Evolutionary conservation across 225 moss, liverwort and hornwort species (phyloP).

Genomic region (Pseudisothecium myosuroides): DNA sequence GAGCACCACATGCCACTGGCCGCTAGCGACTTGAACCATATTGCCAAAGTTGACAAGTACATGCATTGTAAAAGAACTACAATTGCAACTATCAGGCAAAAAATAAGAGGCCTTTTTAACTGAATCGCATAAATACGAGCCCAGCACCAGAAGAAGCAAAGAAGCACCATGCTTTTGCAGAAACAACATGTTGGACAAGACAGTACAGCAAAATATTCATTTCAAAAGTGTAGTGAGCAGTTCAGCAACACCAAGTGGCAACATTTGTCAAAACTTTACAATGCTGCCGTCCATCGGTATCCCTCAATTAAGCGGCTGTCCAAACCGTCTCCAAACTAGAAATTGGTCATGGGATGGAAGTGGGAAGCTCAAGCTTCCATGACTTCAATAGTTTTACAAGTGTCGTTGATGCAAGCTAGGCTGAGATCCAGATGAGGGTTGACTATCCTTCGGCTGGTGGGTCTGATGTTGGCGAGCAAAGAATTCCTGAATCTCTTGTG

Average conservation of each 20-base stretch:
- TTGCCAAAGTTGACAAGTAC: neutral
- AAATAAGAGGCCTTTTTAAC: neutral
- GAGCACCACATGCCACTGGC: neutral
- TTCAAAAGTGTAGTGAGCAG: neutral
- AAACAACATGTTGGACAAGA: neutral
- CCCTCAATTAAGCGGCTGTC: neutral
- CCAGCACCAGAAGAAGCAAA: neutral
- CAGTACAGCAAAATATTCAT: neutral
- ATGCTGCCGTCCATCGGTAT: neutral
- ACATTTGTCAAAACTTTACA: neutral
- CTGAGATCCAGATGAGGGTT: conserved; percentile 11
- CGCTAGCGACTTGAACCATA: neutral
- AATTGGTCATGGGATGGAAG: neutral
- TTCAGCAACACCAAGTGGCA: neutral
- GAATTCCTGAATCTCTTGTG: conserved; percentile 55
- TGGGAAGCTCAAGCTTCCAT: neutral
- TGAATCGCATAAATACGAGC: neutral
- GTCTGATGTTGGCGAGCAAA: conserved; percentile 42
- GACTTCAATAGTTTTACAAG: neutral
- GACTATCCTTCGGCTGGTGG: conserved; percentile 9
- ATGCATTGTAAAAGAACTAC: neutral
- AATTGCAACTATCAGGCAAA: neutral
- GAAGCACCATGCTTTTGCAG: neutral
- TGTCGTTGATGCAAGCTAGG: conserved; percentile 33
- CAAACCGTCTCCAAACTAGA: neutral